Base-by-base conservation (phyloP, 169 alveolate species). In the Plasmodium berghei region DNA sequence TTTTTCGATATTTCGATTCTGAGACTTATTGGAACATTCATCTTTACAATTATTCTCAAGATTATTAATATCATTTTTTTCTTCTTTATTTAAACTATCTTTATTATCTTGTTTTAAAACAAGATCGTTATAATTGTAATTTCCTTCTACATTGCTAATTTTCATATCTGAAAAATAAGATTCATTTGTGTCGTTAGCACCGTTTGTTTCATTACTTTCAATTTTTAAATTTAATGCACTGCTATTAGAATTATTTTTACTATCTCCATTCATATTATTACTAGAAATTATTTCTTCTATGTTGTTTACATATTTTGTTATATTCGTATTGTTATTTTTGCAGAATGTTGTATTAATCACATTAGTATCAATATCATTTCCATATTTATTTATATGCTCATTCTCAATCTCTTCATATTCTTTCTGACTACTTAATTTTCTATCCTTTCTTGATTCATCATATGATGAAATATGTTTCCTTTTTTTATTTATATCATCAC, bases 401-500 rank as follows among this genome's bases (percentile, higher is more conserved):
- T 34, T 34, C 42, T 34, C 8, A 34, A 34, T 5, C 3, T 34
- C 42, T 34, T 34, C 42, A 34, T 34, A 4, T 34, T 34, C 42
- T 4, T 34, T 34, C 8, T 34, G 42, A 34, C 6, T 49, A 70
- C 1, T 26, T 34, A 66, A 63, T 45, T 77, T 77, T n/a, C 89
- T 77, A 18, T 77, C 89, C 63, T 77, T 77, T 67, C 26, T 62
- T 45, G 24, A 49, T 64, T 77, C 89, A n/a, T 77, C 77, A 45
- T 40, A 10, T n/a, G 67, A 14, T 22, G 52, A 63, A 28, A 61
- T 64, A 14, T 52, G 55, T 52, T 75, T 77, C 20, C 89, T 40
- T 34, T 56, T 63, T 77, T 66, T 77, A 64, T 64, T 77, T n/a
- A n/a, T 46, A 75, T 75, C 48, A 18, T 26, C 16, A 55, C 12